A percentile compares a stretch with the other conserved stretches of the same genome.
phyloP scores from a whole-genome alignment of 192 early-diverging fungal species.

The Bifiguratus adelaidae region DNA sequence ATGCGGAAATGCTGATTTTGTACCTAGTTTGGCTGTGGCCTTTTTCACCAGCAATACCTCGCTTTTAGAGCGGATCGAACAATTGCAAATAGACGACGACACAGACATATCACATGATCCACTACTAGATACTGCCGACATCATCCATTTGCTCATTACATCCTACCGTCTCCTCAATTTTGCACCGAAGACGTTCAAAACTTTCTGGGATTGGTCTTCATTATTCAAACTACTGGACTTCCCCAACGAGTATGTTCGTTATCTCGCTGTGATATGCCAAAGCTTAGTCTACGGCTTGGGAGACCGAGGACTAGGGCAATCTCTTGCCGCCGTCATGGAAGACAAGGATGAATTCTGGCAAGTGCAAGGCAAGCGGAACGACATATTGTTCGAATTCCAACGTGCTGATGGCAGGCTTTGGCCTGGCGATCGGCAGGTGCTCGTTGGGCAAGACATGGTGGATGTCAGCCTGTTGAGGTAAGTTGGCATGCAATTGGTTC shows the following conservation, averaged over 20 bases:
- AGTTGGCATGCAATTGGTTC: too few species aligned
- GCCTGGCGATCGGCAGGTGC: too few species aligned
- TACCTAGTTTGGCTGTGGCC: constrained; percentile 38
- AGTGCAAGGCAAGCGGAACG: too few species aligned
- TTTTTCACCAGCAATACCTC: constrained; percentile 42
- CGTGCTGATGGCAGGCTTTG: too few species aligned
- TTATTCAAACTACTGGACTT: constrained; percentile 29
- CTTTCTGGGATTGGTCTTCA: constrained; percentile 45
- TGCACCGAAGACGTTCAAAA: constrained; percentile 30
- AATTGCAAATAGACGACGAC: constrained; percentile 1
- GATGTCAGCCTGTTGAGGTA: constrained; percentile 29
- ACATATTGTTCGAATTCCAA: too few species aligned
- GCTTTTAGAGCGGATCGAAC: constrained; percentile 34
- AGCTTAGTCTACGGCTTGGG: constrained; percentile 33
- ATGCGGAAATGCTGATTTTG: constrained; percentile 4
- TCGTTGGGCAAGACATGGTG: too few species aligned
- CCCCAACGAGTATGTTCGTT: constrained; percentile 27
- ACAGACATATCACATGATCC: background rate
- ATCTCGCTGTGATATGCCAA: constrained; percentile 29
- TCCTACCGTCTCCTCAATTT: constrained; percentile 36
- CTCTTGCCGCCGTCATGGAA: constrained; percentile 5
- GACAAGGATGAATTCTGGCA: background rate
- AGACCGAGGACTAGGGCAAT: constrained; percentile 22
- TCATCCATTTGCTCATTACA: constrained; percentile 27
- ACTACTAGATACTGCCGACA: background rate